Percentiles rank a stretch among this genome's conserved stretches.
Evolutionary conservation across 1,139 yeast species (phyloP).

Genomic region (Nadsonia starkeyi-henricii): DNA sequence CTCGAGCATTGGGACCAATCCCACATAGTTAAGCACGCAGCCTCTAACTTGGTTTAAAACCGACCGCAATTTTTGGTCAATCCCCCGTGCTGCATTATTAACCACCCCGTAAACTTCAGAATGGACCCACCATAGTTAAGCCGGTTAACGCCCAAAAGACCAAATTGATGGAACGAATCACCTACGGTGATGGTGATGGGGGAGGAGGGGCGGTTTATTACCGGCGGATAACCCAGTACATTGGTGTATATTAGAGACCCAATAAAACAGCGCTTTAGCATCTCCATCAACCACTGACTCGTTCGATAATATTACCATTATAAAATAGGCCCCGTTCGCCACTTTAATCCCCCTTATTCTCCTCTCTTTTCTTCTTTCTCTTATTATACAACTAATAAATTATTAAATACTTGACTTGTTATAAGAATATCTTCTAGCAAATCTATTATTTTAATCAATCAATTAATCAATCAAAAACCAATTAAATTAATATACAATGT

Average conservation of each 20-base stretch:
- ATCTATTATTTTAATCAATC: too few relatives aligned
- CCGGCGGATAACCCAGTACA: background rate
- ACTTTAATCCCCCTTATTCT: background rate
- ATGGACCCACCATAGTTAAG: background rate
- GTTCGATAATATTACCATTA: background rate
- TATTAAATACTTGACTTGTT: too few relatives aligned
- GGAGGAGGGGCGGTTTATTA: background rate
- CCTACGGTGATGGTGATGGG: too few relatives aligned
- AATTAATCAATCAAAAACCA: constrained; percentile 2
- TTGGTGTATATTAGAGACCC: background rate
- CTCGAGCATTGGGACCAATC: background rate
- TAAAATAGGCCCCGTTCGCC: constrained; percentile 6
- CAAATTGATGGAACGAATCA: background rate
- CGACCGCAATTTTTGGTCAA: background rate
- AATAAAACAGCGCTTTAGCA: background rate
- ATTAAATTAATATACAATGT: constrained; percentile 39
- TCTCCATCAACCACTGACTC: too few relatives aligned
- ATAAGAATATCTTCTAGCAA: too few relatives aligned
- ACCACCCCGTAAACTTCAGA: background rate
- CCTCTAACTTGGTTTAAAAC: background rate
- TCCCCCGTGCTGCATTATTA: background rate
- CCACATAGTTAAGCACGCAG: background rate
- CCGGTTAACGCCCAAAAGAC: background rate
- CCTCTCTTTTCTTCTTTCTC: constrained; percentile 5
- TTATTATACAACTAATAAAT: background rate